A percentile compares a stretch with the other conserved stretches of the same genome.
Evolutionary conservation across 106 monocot genomes (phyloP).

Genomic region (Dendrobium officinale): DNA sequence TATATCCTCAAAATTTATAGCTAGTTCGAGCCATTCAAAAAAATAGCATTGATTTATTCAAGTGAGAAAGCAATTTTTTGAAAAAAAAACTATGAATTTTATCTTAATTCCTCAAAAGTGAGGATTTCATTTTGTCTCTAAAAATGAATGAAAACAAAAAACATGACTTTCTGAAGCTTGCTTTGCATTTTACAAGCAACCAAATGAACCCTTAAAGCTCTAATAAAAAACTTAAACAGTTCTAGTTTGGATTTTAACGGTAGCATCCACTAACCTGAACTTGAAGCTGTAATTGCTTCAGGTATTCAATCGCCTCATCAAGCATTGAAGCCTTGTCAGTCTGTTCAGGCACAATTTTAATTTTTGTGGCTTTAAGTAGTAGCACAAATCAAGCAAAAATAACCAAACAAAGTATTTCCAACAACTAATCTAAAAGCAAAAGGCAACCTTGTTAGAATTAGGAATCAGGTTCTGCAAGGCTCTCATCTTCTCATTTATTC

Average conservation of each 20-base stretch:
- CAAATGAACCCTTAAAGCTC: background rate
- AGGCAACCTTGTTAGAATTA: slow-evolving; percentile 61
- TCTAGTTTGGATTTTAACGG: background rate
- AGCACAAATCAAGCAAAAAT: background rate
- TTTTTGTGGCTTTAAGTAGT: background rate
- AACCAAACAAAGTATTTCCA: background rate
- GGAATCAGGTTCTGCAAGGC: slow-evolving; percentile 71
- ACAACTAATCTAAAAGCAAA: background rate
- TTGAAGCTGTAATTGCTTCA: slow-evolving; percentile 70
- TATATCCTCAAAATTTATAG: background rate
- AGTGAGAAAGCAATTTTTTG: background rate
- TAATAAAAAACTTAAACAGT: background rate
- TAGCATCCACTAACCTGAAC: slow-evolving; percentile 38
- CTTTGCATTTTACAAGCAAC: background rate
- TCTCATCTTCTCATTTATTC: slow-evolving; percentile 75
- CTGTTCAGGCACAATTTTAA: slow-evolving; percentile 17
- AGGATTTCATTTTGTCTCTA: background rate
- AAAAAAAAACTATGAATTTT: background rate
- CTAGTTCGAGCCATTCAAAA: background rate
- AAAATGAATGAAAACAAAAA: background rate
- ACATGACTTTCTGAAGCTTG: background rate
- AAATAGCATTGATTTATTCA: background rate
- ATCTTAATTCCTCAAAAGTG: background rate
- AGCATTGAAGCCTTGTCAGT: slow-evolving; percentile 78
- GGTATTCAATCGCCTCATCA: slow-evolving; percentile 72